Conservation (phyloP, 306 rosid species). For the Cucumis melo region DNA sequence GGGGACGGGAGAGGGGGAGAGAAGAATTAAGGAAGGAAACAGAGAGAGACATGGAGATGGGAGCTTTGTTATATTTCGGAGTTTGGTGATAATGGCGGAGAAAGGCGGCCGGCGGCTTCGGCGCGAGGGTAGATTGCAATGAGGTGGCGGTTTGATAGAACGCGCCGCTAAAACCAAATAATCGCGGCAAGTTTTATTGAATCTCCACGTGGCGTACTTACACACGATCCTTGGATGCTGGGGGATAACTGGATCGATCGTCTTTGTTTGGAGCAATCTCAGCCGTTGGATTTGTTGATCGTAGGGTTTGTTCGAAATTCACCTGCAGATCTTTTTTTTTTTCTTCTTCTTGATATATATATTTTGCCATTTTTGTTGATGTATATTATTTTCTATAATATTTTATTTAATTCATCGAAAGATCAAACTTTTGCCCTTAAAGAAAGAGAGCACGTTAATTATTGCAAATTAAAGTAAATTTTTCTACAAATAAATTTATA, state of each 20-base stretch:
- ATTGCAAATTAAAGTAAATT: too few species aligned
- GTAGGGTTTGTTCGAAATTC: background rate
- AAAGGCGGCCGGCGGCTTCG: background rate
- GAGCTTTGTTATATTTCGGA: background rate
- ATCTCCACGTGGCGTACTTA: slow-evolving; percentile 39
- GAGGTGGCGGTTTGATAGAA: slow-evolving; percentile 9
- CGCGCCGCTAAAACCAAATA: slow-evolving; percentile 12
- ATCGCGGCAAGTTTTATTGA: background rate
- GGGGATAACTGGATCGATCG: background rate
- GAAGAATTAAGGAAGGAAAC: slow-evolving; percentile 8
- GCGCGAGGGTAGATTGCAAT: slow-evolving; percentile 10
- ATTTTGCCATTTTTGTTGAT: too few species aligned
- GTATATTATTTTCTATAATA: too few species aligned
- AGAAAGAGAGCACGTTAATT: too few species aligned
- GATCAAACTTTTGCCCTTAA: too few species aligned
- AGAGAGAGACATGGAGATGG: slow-evolving; percentile 26
- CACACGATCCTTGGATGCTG: background rate
- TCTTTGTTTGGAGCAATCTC: background rate
- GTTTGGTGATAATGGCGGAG: background rate
- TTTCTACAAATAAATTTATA: too few species aligned
- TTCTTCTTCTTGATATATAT: too few species aligned
- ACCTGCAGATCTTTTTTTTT: too few species aligned
- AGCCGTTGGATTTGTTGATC: background rate
- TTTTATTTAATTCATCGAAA: too few species aligned
- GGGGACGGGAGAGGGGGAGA: slow-evolving; percentile 9